phyloP scores from a whole-genome alignment of 441 rosid genomes.

The Pelargonium fulgidum region DNA sequence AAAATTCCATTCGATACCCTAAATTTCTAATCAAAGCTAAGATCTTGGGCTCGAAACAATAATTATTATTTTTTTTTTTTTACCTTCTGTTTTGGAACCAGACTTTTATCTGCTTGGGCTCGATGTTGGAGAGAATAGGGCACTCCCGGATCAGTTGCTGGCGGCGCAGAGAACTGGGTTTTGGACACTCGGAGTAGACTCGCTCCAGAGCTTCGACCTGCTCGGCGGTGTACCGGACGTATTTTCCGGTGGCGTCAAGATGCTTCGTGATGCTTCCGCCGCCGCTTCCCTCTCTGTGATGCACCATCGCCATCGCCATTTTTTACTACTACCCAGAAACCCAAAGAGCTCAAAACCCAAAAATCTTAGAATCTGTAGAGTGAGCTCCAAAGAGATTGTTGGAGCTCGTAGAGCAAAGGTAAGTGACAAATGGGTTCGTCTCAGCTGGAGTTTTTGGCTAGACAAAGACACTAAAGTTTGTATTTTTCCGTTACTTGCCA shows the following conservation, averaged over 20 bases:
- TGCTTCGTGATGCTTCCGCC: slow-evolving; percentile 64
- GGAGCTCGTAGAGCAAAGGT: too few species aligned
- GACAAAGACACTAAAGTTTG: too few species aligned
- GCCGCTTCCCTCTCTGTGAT: slow-evolving; percentile 71
- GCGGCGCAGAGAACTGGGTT: slow-evolving; percentile 83
- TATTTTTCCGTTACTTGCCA: too few species aligned
- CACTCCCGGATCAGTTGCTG: slow-evolving; percentile 95
- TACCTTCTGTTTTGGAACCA: slow-evolving; percentile 98
- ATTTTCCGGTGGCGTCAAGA: slow-evolving; percentile 71
- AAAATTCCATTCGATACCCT: background rate
- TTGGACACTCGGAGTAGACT: slow-evolving; percentile 94
- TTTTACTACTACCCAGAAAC: background rate
- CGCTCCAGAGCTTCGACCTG: slow-evolving; percentile 98
- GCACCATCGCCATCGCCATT: slow-evolving; percentile 83
- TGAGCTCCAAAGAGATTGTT: too few species aligned
- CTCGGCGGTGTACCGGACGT: slow-evolving; percentile 95
- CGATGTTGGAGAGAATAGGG: slow-evolving; percentile 82
- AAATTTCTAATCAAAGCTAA: background rate
- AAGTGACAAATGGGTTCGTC: too few species aligned
- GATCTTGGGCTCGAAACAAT: background rate
- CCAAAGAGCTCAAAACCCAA: slow-evolving; percentile 22
- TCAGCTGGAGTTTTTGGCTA: too few species aligned
- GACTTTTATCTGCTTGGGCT: slow-evolving; percentile 99
- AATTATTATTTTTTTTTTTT: background rate
- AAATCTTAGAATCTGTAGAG: too few species aligned